Conservation (phyloP, 75 land plant species). For the Selaginella tamariscina region DNA sequence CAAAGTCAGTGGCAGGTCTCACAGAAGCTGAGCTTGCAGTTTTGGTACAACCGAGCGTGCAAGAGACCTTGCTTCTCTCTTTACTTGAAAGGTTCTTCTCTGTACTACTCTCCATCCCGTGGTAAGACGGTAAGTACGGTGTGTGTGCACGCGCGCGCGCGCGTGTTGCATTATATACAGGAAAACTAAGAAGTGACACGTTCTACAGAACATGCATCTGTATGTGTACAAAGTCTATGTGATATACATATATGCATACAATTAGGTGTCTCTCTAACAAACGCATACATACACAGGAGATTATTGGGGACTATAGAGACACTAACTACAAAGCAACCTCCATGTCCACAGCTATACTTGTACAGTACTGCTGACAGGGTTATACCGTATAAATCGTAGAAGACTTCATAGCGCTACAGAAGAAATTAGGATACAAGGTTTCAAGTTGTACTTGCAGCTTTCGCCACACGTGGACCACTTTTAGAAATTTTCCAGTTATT, state of each 20-base stretch:
- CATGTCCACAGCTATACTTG: not conserved
- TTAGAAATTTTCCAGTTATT: not conserved
- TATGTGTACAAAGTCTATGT: not conserved
- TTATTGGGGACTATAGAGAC: not conserved
- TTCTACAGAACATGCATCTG: not conserved
- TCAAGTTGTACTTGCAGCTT: not conserved
- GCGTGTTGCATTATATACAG: no score
- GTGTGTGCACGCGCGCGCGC: no score
- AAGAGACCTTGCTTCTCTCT: not conserved
- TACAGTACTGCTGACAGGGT: not conserved
- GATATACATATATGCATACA: no score
- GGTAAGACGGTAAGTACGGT: not conserved
- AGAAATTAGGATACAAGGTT: not conserved
- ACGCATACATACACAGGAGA: no score
- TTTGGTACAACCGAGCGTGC: not conserved
- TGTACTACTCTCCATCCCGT: not conserved
- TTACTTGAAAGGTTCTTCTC: not conserved
- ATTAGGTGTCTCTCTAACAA: no score
- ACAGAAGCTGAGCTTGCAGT: not conserved
- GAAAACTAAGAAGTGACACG: no score
- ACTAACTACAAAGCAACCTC: not conserved
- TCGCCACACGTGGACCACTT: not conserved
- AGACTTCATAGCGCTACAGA: not conserved
- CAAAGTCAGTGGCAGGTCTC: not conserved
- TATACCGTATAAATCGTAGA: not conserved